phyloP scores from a whole-genome alignment of 2,329 filamentous ascomycete species.

The Nemania sp. region DNA sequence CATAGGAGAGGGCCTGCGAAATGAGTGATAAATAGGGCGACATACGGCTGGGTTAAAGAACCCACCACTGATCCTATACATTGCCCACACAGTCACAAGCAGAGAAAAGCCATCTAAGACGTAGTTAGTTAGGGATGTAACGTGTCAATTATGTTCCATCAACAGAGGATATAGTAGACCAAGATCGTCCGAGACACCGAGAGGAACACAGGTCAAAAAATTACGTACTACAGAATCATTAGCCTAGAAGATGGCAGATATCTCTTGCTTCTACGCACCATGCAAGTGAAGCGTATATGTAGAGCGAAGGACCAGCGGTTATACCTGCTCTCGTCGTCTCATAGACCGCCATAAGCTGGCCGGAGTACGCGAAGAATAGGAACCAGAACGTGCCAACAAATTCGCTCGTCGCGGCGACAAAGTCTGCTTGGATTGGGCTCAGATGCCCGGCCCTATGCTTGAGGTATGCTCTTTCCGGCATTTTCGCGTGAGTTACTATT shows the following conservation, averaged over 20 bases:
- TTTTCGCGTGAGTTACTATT: neutral
- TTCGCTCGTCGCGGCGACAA: constrained; percentile 56
- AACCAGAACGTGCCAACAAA: constrained; percentile 60
- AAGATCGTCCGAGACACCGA: neutral
- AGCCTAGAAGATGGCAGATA: neutral
- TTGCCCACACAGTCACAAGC: constrained; percentile 62
- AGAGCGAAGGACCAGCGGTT: constrained; percentile 43
- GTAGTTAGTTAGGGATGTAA: neutral
- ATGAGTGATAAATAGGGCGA: constrained; percentile 10
- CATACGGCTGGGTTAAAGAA: constrained; percentile 57
- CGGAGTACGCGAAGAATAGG: constrained; percentile 57
- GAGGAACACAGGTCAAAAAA: neutral
- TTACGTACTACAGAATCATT: constrained; percentile 26
- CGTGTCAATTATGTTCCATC: neutral
- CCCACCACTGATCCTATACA: constrained; percentile 61
- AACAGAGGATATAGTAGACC: neutral
- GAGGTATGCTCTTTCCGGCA: neutral
- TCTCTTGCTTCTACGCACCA: constrained; percentile 45
- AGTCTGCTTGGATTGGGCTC: constrained; percentile 46
- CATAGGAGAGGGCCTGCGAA: neutral
- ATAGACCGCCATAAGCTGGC: constrained; percentile 48
- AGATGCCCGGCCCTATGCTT: constrained; percentile 25
- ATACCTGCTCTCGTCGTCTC: constrained; percentile 30
- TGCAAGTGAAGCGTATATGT: constrained; percentile 56
- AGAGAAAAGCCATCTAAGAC: constrained; percentile 54